Evolutionary conservation across 768 basidiomycete genomes (phyloP).

Genomic region (Punctularia strigosozonata): DNA sequence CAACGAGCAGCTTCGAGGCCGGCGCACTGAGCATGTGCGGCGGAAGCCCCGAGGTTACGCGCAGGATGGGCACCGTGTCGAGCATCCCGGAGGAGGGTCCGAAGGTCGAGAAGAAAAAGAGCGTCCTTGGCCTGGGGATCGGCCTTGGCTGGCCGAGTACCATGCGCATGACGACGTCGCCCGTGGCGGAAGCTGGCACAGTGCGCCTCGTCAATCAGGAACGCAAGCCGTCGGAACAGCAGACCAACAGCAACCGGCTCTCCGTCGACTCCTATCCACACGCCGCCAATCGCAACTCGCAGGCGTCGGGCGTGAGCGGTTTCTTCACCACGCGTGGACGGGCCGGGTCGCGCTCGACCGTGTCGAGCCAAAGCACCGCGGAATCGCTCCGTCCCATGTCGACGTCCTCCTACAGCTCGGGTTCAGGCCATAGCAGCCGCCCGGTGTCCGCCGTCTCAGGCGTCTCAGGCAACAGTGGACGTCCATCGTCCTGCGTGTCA

Average conservation of each 20-base stretch:
- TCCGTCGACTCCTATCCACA: too few species aligned
- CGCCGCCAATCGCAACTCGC: too few species aligned
- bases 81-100: conserved; percentile 17
- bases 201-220: too few species aligned
- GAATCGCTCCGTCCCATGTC: conserved; percentile 30
- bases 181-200: too few species aligned
- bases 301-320: too few species aligned
- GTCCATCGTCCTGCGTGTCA: conserved; percentile 19
- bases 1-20: conserved; percentile 54
- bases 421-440: conserved; percentile 12
- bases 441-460: conserved; percentile 27
- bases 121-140: conserved; percentile 50
- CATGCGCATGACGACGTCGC: conserved; percentile 21
- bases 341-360: background rate
- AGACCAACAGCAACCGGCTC: too few species aligned
- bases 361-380: too few species aligned
- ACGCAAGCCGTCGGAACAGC: too few species aligned
- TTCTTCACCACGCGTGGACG: too few species aligned
- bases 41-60: conserved; percentile 7
- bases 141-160: conserved; percentile 53
- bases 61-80: background rate
- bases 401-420: conserved; percentile 10
- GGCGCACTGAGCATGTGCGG: conserved; percentile 39
- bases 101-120: conserved; percentile 45
- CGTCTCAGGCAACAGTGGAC: conserved; percentile 27